Base-by-base conservation (phyloP, 2,329 filamentous ascomycete genomes). In the Aspergillus jensenii region DNA sequence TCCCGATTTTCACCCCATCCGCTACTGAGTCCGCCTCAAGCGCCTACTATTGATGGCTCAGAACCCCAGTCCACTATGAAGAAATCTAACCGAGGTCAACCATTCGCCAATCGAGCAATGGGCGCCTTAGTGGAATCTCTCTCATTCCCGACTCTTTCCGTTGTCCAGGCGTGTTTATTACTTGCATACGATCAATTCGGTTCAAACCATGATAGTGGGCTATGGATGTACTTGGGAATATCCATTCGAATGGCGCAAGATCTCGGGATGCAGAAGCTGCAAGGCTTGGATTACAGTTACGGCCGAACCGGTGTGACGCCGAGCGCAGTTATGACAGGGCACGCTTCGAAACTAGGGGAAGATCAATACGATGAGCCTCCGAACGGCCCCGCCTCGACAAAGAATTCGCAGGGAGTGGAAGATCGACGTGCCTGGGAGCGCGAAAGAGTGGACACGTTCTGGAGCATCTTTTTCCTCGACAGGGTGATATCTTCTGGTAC, bases 221-320 rank as follows among this genome's bases (percentile, higher is more conserved):
- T 96, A 6, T 96, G 92, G 91, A 96, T 96, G 91, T 96, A 96
- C 69, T 80, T 96, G 1, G 92, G 91, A 0, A 87, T 93, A 52
- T 88, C 91, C 0, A 96, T 96, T 59, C 87, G 91, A 4, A 90
- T 92, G 86, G 88, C 88, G 0, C 84, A 90, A 59, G 89, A 92
- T 68, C 75, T 96, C 9, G 91, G 92, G 0, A 80, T 96, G 62
- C 90, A 93, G 65, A 96, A 92, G 62, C 81, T 90, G 15, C 88
- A 93, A 62, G 91, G 91, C 0, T 81, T 96, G 41, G 82, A 78
- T 59, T 81, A 83, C 55, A 81, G 80, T 59, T 77, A 77, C 59
- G 84, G 84, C 14, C 78, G 76, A 17, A 77, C 78, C 50, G 84
- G 84, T 0, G 80, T 84, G 2, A 84, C 81, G 0, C 84, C 84